These are phyloP conservation scores for Starmerella roubikii DNA, from an alignment of 805 yeast species.

Conservation along the genomic window DNA sequence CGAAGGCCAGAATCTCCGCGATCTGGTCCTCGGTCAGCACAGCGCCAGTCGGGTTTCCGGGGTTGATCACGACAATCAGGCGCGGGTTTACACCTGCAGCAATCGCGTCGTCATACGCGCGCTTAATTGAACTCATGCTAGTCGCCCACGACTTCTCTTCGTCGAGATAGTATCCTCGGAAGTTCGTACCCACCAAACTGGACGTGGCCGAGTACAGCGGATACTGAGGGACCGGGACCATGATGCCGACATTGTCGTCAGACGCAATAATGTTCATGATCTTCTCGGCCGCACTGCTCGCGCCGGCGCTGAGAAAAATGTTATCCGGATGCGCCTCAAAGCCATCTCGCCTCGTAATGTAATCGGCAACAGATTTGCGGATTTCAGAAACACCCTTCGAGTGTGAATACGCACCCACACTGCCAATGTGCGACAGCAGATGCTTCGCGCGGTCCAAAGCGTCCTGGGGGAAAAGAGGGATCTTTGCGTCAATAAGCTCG, in stretches of 20 bases:
- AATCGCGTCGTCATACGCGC: constrained; percentile 36
- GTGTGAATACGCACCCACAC: constrained; percentile 89
- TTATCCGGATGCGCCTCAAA: constrained; percentile 50
- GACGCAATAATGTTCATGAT: constrained; percentile 56
- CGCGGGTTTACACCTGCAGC: constrained; percentile 48
- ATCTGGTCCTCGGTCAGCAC: constrained; percentile 54
- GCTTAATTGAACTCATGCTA: constrained; percentile 49
- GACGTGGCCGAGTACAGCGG: constrained; percentile 94
- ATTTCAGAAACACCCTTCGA: constrained; percentile 74
- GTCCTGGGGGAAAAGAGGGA: constrained; percentile 34
- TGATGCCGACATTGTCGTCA: constrained; percentile 50
- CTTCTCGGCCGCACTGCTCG: constrained; percentile 83
- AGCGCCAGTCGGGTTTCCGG: constrained; percentile 97
- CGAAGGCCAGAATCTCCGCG: constrained; percentile 56
- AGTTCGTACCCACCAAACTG: constrained; percentile 66
- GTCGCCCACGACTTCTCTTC: constrained; percentile 79
- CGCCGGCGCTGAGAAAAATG: constrained; percentile 83
- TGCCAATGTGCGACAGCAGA: constrained; percentile 51
- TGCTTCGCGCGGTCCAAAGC: constrained; percentile 56
- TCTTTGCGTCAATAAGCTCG: constrained; percentile 34
- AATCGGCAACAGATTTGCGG: constrained; percentile 68
- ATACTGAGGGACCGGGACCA: constrained; percentile 96
- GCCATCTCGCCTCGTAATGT: constrained; percentile 70
- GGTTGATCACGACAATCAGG: constrained; percentile 85
- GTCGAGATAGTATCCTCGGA: constrained; percentile 75